Conservation (phyloP, 495 filamentous ascomycete species). For the Xylaria grammica region DNA sequence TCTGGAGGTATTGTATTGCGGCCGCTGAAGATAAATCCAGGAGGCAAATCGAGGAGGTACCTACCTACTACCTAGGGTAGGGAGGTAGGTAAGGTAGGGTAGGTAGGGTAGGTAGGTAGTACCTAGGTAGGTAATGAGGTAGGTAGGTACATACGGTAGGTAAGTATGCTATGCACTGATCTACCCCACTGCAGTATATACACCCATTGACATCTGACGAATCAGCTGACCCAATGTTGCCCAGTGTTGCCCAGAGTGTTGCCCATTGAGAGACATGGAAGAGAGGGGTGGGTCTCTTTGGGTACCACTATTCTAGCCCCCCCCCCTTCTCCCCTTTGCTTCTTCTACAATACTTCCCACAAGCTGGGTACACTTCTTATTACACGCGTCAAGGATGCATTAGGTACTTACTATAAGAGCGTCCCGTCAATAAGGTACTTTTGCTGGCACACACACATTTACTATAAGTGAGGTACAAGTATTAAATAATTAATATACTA, state of each 20-base stretch:
- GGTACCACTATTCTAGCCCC: background rate
- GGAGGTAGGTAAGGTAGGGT: too few species aligned
- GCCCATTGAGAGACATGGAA: background rate
- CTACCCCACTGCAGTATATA: slow-evolving; percentile 15
- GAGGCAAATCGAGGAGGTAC: too few species aligned
- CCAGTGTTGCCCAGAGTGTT: slow-evolving; percentile 7
- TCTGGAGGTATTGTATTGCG: too few species aligned
- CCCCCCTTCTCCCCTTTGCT: background rate
- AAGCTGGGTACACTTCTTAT: slow-evolving; percentile 12
- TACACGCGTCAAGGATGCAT: slow-evolving; percentile 8
- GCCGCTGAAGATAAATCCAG: too few species aligned
- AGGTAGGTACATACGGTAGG: background rate
- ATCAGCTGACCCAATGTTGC: slow-evolving; percentile 22
- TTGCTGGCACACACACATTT: background rate
- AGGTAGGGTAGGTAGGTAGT: too few species aligned
- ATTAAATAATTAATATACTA: too few species aligned
- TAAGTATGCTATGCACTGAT: background rate
- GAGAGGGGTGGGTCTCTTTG: slow-evolving; percentile 8
- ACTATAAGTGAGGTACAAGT: too few species aligned
- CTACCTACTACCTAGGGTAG: too few species aligned
- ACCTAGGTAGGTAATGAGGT: too few species aligned
- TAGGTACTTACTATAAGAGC: background rate
- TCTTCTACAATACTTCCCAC: slow-evolving; percentile 3
- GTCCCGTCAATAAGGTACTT: background rate
- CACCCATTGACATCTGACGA: slow-evolving; percentile 16